Evolutionary conservation across 2,329 filamentous ascomycete genomes (phyloP).

Genomic region (Xylariaceae sp.): DNA sequence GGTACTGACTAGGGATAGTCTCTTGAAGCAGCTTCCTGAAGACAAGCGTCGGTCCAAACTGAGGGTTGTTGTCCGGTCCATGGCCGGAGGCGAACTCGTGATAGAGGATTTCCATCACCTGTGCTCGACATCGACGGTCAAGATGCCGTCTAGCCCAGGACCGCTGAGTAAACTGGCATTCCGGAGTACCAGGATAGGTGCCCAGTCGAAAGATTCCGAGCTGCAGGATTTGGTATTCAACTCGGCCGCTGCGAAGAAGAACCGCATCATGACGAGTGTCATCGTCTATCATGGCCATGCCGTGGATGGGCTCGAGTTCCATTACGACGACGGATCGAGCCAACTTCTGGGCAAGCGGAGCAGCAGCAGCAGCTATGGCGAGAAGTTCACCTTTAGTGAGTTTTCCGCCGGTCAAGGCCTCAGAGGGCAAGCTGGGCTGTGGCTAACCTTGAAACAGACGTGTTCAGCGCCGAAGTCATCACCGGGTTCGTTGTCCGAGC

Average conservation of each 20-base stretch:
- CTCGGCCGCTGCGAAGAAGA: constrained; percentile 58
- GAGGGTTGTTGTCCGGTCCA: constrained; percentile 68
- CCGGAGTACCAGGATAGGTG: constrained; percentile 69
- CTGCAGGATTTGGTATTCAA: constrained; percentile 68
- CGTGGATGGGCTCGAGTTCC: constrained; percentile 83
- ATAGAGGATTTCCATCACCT: constrained; percentile 72
- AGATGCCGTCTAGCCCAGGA: constrained; percentile 53
- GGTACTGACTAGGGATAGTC: constrained; percentile 62
- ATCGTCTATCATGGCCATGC: constrained; percentile 71
- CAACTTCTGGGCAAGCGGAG: constrained; percentile 77
- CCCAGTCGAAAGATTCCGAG: constrained; percentile 65
- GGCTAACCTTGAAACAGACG: constrained; percentile 48
- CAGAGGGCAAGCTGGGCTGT: background rate
- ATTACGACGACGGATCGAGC: constrained; percentile 79
- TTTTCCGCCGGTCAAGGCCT: constrained; percentile 6
- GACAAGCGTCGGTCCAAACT: constrained; percentile 67
- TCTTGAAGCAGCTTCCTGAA: constrained; percentile 66
- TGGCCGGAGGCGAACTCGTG: constrained; percentile 65
- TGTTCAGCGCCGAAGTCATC: constrained; percentile 77
- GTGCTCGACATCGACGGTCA: constrained; percentile 67
- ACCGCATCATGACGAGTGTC: constrained; percentile 69
- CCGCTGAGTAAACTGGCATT: constrained; percentile 66
- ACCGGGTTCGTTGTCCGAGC: constrained; percentile 80
- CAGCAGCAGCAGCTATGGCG: constrained; percentile 63
- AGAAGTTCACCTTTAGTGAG: constrained; percentile 73